Evolutionary conservation across 768 basidiomycete genomes (phyloP).

Genomic region (Paxillus rubicundulus): DNA sequence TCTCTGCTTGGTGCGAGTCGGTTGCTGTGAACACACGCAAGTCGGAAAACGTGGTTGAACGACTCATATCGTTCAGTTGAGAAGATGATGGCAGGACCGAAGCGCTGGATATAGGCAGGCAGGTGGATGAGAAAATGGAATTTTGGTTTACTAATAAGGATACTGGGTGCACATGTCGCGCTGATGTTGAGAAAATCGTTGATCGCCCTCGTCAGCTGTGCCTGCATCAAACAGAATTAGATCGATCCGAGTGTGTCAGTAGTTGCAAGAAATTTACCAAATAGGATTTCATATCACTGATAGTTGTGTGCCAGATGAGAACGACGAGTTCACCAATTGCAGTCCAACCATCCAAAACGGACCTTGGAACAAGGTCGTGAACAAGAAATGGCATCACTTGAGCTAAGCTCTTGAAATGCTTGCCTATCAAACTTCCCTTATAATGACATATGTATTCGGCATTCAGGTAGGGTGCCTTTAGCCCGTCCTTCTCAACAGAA

Average conservation of each 20-base stretch:
- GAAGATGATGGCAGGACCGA: constrained; percentile 28
- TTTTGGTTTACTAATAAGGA: constrained; percentile 24
- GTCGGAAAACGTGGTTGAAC: constrained; percentile 22
- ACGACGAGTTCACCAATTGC: too few species aligned
- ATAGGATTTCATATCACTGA: too few species aligned
- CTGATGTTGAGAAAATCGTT: too few species aligned
- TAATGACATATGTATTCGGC: constrained; percentile 34
- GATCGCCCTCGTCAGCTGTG: too few species aligned
- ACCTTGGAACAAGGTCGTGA: constrained; percentile 29
- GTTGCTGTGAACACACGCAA: constrained; percentile 24
- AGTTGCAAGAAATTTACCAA: too few species aligned
- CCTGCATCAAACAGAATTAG: too few species aligned
- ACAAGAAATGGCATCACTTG: constrained; percentile 33
- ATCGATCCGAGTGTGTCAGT: too few species aligned
- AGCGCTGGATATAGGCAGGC: constrained; percentile 18
- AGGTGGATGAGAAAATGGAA: constrained; percentile 28
- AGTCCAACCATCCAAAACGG: too few species aligned
- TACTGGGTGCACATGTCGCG: constrained; percentile 12
- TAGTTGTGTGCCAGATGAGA: too few species aligned
- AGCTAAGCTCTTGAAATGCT: constrained; percentile 31
- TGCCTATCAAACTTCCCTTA: too few species aligned
- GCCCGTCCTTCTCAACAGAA: constrained; percentile 20
- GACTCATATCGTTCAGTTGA: constrained; percentile 26
- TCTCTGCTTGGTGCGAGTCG: constrained; percentile 25
- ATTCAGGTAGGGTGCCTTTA: constrained; percentile 25